Base-by-base conservation (phyloP, 169 alveolate species). In the Cryptosporidium parvum region DNA sequence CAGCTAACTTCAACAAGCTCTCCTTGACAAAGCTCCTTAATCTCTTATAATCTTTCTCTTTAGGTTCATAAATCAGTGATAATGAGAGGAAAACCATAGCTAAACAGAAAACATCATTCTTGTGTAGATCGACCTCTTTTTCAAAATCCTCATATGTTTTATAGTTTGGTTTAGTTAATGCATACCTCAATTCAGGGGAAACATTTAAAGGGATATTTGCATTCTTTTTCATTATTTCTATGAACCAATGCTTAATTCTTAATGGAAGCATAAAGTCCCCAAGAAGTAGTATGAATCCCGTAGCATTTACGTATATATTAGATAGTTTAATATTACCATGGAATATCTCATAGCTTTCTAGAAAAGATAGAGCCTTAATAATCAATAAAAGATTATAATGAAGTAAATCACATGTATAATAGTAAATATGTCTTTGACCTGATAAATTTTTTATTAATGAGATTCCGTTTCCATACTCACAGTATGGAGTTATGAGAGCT, bases 241-340 rank as follows among this genome's bases (percentile, higher is more conserved):
- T 80, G 26, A 42, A 80, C 87, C 87, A 80, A 5, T 62, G 37
- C n/a, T 65, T 80, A 6, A 80, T 16, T 42, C 75, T 80, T 18
- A 59, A 26, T 21, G 87, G 87, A 26, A 80, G 75, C 87, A 80
- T 80, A 48, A 80, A 80, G 70, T 80, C 87, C n/a, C 87, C 87
- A 18, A 80, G 65, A 10, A 80, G 67, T 33, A 80, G 56, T n/a
- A 80, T 65, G 39, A 80, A 80, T 14, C 87, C 87, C 9, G 87
- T 80, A 5, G 87, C 48, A 23, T 52, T 80, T 26, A 80, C 75
- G n/a, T 80, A 80, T 44, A 80, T 44, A 29, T 80, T 80, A 8
- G 87, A 80, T 9, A 65, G 26, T 53, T 80, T 80, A 39, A 80
- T 80, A 65, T 80, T 80, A 14, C 87, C 87, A 39, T 80, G 87